Conservation (phyloP, 768 basidiomycete species). For the Lentinula aciculospora region DNA sequence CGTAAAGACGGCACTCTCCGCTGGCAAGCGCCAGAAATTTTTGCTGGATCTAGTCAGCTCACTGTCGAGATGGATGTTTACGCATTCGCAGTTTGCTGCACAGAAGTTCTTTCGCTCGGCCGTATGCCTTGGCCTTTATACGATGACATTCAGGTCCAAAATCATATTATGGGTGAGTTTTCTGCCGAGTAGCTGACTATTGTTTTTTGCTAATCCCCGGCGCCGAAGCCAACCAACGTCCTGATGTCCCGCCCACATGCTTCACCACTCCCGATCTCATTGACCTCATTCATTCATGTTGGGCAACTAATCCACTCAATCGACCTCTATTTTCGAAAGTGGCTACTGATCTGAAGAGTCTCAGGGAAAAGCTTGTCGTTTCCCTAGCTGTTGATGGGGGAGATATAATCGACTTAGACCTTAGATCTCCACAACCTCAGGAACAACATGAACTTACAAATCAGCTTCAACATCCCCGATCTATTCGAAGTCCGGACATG, state of each 20-base stretch:
- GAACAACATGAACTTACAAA: conserved; percentile 17
- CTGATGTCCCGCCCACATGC: conserved; percentile 36
- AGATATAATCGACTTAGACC: conserved; percentile 25
- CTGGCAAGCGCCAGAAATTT: conserved; percentile 70
- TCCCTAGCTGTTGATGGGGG: conserved; percentile 11
- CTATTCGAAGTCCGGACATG: conserved; percentile 35
- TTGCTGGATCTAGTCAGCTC: conserved; percentile 38
- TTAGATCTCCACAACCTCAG: conserved; percentile 21
- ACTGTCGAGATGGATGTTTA: conserved; percentile 63
- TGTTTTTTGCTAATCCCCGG: conserved; percentile 10
- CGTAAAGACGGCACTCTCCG: conserved; percentile 53
- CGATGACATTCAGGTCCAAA: conserved; percentile 45
- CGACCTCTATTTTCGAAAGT: conserved; percentile 51
- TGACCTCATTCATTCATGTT: conserved; percentile 48
- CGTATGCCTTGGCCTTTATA: conserved; percentile 51
- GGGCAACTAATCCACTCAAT: conserved; percentile 45
- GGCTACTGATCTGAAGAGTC: conserved; percentile 35
- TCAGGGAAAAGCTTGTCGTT: conserved; percentile 24
- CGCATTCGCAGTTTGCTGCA: conserved; percentile 59
- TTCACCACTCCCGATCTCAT: conserved; percentile 27
- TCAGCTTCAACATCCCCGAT: conserved; percentile 12
- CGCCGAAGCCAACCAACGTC: conserved; percentile 42
- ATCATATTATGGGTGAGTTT: conserved; percentile 43
- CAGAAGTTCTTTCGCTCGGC: conserved; percentile 60
- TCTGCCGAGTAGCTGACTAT: neutral